Evolutionary conservation across 2,329 filamentous ascomycete species (phyloP).

Genomic region (Cercospora sojina): DNA sequence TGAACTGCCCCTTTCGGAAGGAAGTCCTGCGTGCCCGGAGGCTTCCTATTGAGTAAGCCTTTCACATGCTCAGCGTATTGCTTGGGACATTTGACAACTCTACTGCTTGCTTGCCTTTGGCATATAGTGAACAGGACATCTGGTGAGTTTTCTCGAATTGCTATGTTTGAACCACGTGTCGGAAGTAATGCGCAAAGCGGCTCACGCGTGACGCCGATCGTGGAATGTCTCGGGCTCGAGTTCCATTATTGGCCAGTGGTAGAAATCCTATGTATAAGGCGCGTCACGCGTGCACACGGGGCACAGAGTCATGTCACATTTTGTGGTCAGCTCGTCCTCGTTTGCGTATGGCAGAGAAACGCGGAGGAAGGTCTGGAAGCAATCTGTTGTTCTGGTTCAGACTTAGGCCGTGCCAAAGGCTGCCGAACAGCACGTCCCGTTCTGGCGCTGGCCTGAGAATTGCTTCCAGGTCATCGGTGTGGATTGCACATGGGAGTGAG

Average conservation of each 20-base stretch:
- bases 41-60: neutral
- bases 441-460: neutral
- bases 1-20: neutral
- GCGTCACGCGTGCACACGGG: neutral
- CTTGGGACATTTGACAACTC: neutral
- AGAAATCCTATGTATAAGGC: neutral
- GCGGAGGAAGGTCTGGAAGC: neutral
- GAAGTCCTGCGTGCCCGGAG: neutral
- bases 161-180: neutral
- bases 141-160: neutral
- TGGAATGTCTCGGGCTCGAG: neutral
- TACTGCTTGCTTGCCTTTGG: neutral
- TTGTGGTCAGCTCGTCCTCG: neutral
- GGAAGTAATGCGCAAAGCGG: neutral
- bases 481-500: too few relatives aligned
- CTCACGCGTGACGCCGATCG: neutral
- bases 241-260: neutral
- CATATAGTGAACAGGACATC: neutral
- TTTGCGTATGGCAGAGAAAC: neutral
- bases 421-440: neutral
- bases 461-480: neutral
- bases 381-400: neutral
- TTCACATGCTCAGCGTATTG: neutral
- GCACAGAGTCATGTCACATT: neutral
- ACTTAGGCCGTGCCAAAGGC: neutral